Percentiles rank a stretch among this genome's conserved stretches.
phyloP scores from a whole-genome alignment of 2,329 filamentous ascomycete species.

The Orbilia blumenaviensis region DNA sequence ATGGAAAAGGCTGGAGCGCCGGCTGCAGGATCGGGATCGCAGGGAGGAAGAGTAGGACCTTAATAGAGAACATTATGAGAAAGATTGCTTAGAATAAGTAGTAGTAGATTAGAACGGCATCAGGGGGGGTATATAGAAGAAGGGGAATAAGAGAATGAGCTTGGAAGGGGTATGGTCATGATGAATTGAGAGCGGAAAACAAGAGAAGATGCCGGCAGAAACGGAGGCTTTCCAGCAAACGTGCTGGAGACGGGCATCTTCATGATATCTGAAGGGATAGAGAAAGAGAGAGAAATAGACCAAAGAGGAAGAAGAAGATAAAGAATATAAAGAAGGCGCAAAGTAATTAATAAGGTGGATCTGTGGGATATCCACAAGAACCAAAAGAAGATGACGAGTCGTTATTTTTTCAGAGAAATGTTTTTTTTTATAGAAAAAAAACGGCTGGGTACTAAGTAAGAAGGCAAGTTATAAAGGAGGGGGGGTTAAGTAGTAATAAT shows the following conservation, averaged over 20 bases:
- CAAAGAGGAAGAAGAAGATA: constrained; percentile 54
- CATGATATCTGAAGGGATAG: constrained; percentile 11
- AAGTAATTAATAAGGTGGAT: constrained; percentile 25
- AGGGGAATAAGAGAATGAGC: constrained; percentile 11
- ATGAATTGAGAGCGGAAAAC: constrained; percentile 34
- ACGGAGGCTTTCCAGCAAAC: constrained; percentile 33
- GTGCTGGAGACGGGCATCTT: constrained; percentile 46
- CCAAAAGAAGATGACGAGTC: no score
- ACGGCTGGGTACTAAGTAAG: constrained; percentile 45
- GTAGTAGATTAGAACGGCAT: constrained; percentile 13
- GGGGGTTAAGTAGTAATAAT: no score
- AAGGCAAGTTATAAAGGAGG: constrained; percentile 31
- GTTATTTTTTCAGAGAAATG: no score
- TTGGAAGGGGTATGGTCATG: constrained; percentile 16
- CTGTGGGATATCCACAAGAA: constrained; percentile 52
- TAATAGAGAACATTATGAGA: constrained; percentile 54
- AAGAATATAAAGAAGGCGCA: constrained; percentile 33
- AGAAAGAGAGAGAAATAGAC: constrained; percentile 31
- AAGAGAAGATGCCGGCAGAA: constrained; percentile 43
- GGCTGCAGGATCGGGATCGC: constrained; percentile 21
- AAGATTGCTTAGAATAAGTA: constrained; percentile 45
- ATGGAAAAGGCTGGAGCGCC: constrained; percentile 1
- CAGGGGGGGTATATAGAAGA: not conserved
- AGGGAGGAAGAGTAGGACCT: constrained; percentile 26
- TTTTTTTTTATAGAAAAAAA: no score